Base-by-base conservation (phyloP, 352 stramenopile genomes). In the Globisporangium heterothallicum region DNA sequence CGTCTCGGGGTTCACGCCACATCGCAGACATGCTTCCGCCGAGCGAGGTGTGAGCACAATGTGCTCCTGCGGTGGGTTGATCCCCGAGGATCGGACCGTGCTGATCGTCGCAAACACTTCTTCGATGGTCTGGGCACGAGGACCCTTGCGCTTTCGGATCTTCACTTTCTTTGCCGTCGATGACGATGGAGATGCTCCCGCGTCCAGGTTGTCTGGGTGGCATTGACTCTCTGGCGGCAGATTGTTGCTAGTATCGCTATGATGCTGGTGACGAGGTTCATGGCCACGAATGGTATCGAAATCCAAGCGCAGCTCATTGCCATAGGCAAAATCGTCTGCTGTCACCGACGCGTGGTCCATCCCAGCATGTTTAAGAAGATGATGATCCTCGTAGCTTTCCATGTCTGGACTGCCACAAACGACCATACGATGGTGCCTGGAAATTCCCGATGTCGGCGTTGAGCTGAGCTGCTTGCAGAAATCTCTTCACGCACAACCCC, bases 1-100 rank as follows among this genome's bases (percentile, higher is more conserved):
- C 6, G 92, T 94, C 63, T 97, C 88, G 2, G 90, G 86, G 63
- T 97, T 96, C 14, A 97, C 78, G 18, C 90, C 90, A 53, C 86
- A 91, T 8, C 82, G 76, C n/a, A 97, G 61, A 65, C 90, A 96
- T 32, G 81, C 70, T 62, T 97, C 88, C 1, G 88, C 88, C 0
- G 84, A 96, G 2, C 87, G 74, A 6, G 90, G 90, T 2, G 88
- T 95, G 32, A 97, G 66, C 19, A 97, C 70, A 35, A 95, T 87
- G 16, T 79, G 74, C 41, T 87, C 74, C 21, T 67, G 56, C 7
- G 84, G 74, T 9, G 81, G 79, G 53, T 90, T 92, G 6, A 92
- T 49, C 0, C 78, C 78, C 0, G 74, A 85, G 2, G 78, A 86
- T 3, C 77, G 79, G 25, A 82, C 68, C 2, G 72, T 85, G 53